Conservation (phyloP, 2,329 filamentous ascomycete species). For the Raffaelea arxii region DNA sequence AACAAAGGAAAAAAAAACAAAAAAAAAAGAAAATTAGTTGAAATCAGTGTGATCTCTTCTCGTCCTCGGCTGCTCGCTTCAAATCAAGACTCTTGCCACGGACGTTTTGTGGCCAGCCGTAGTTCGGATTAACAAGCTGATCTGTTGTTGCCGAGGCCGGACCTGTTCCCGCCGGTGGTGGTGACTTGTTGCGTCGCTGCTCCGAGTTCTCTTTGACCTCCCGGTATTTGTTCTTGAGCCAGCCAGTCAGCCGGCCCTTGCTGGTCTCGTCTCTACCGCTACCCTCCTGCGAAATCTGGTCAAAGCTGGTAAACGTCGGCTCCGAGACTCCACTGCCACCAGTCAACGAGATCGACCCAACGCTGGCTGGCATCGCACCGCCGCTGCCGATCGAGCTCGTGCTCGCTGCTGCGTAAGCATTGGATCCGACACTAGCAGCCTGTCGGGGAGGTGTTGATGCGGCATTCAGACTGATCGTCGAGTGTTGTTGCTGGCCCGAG, state of each 20-base stretch:
- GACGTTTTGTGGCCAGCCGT: background rate
- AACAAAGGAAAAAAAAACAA: background rate
- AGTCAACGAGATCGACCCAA: slow-evolving; percentile 35
- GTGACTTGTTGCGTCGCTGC: slow-evolving; percentile 46
- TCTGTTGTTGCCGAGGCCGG: background rate
- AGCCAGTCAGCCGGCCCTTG: slow-evolving; percentile 40
- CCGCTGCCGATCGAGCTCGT: slow-evolving; percentile 59
- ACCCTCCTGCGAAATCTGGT: slow-evolving; percentile 25
- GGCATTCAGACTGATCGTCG: slow-evolving; percentile 7
- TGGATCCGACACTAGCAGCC: slow-evolving; percentile 42
- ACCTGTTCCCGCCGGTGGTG: slow-evolving; percentile 23
- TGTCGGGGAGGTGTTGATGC: slow-evolving; percentile 25
- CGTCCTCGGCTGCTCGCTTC: slow-evolving; percentile 7
- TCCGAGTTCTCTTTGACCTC: slow-evolving; percentile 49
- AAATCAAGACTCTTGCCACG: slow-evolving; percentile 11
- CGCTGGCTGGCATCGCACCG: slow-evolving; percentile 14
- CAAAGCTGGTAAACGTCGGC: slow-evolving; percentile 26
- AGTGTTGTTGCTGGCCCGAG: background rate
- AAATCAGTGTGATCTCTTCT: background rate
- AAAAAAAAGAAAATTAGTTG: background rate
- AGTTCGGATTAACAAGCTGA: background rate
- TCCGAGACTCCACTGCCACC: slow-evolving; percentile 44
- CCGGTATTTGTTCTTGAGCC: slow-evolving; percentile 52
- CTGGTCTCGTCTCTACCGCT: slow-evolving; percentile 35
- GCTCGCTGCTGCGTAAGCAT: slow-evolving; percentile 54